Conservation (phyloP, 169 alveolate genomes). For the Eimeria maxima region DNA sequence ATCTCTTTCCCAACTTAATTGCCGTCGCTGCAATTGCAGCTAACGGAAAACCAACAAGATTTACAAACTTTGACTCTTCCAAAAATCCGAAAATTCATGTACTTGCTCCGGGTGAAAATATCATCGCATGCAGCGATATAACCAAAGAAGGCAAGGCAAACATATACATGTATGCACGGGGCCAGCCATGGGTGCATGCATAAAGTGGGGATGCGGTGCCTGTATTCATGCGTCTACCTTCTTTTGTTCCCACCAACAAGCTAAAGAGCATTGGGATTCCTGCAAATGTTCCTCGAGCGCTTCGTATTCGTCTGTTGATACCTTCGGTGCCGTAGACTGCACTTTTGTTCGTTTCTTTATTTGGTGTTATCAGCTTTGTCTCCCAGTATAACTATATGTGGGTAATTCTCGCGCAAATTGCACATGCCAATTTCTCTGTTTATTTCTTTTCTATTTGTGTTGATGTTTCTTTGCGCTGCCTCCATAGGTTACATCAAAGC, state of each 20-base stretch:
- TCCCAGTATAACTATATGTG: not conserved
- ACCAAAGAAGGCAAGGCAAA: not conserved
- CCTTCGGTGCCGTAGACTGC: not conserved
- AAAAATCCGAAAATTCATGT: constrained; percentile 43
- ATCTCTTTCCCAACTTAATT: constrained; percentile 24
- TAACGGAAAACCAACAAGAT: constrained; percentile 22
- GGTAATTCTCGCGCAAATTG: not conserved
- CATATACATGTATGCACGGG: too few species aligned
- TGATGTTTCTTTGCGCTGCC: not conserved
- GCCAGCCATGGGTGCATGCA: not conserved
- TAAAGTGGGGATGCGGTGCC: not conserved
- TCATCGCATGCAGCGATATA: constrained; percentile 59
- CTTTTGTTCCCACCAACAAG: not conserved
- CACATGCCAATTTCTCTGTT: not conserved
- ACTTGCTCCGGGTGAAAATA: constrained; percentile 44
- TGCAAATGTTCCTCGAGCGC: not conserved
- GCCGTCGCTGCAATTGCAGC: constrained; percentile 57
- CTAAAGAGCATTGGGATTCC: not conserved
- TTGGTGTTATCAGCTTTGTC: not conserved
- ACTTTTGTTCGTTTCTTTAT: too few species aligned
- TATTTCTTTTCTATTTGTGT: not conserved
- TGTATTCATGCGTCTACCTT: not conserved
- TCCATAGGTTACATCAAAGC: constrained; percentile 12
- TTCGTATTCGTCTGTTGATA: not conserved
- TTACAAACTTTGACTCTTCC: constrained; percentile 74